Conservation (phyloP, 306 rosid genomes). For the Trichosanthes truncata region DNA sequence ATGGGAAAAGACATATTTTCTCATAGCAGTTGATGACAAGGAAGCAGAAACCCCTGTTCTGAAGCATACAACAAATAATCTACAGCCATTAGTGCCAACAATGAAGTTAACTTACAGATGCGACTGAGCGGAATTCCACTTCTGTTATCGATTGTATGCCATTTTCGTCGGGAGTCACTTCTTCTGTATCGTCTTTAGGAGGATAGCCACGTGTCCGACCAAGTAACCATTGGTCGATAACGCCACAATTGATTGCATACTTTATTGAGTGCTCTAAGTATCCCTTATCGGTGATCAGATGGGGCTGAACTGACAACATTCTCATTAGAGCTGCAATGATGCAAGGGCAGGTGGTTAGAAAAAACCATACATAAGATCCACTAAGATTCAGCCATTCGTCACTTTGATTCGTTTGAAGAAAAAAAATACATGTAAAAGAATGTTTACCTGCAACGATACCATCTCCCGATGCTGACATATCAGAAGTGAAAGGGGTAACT, state of each 20-base stretch:
- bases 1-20: neutral
- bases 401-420: neutral
- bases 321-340: conserved; percentile 65
- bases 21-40: neutral
- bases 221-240: conserved; percentile 75
- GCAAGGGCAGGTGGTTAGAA: conserved; percentile 11
- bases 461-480: conserved; percentile 95
- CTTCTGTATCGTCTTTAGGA: conserved; percentile 52
- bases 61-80: conserved; percentile 12
- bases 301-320: conserved; percentile 69
- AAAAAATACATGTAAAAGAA: neutral
- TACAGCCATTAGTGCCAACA: conserved; percentile 18
- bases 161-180: conserved; percentile 40
- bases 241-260: conserved; percentile 81
- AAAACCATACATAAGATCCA: neutral
- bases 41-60: conserved; percentile 16
- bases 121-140: conserved; percentile 53
- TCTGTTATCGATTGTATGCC: conserved; percentile 69
- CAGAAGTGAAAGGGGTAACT: conserved; percentile 59
- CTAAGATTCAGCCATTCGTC: neutral
- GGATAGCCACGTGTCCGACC: conserved; percentile 65
- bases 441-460: conserved; percentile 83
- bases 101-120: conserved; percentile 23
- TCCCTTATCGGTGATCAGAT: conserved; percentile 58
- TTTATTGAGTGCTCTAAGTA: conserved; percentile 59